These are phyloP conservation scores for Penicillium arizonense DNA, from an alignment of 495 filamentous ascomycete species.

Conservation along the genomic window DNA sequence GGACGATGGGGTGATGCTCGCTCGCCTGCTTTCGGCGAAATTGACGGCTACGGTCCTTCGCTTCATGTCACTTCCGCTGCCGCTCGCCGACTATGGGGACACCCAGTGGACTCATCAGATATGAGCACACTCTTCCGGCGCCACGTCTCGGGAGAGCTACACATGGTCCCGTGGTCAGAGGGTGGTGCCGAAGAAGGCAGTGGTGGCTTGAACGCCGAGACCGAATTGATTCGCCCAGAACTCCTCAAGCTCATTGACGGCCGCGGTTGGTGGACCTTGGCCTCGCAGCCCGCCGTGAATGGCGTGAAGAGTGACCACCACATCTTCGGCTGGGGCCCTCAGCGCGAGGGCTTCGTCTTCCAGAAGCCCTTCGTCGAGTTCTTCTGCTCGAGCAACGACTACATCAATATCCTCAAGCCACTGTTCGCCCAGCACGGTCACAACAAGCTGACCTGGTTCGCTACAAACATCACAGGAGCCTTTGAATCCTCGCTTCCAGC, in stretches of 20 bases:
- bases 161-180: conserved; percentile 88
- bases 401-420: conserved; percentile 55
- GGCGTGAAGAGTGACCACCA: conserved; percentile 70
- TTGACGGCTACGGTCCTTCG: conserved; percentile 90
- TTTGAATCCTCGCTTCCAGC: conserved; percentile 62
- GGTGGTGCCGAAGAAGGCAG: conserved; percentile 61
- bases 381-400: conserved; percentile 74
- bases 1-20: conserved; percentile 93
- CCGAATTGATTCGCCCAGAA: conserved; percentile 68
- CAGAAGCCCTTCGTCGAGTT: conserved; percentile 98
- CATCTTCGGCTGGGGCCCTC: conserved; percentile 94
- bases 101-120: conserved; percentile 63
- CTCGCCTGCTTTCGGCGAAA: conserved; percentile 89
- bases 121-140: conserved; percentile 76
- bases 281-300: conserved; percentile 94
- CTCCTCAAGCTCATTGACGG: conserved; percentile 68
- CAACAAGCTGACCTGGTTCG: conserved; percentile 79
- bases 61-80: conserved; percentile 77
- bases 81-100: conserved; percentile 80
- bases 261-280: conserved; percentile 91
- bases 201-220: conserved; percentile 67
- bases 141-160: conserved; percentile 72
- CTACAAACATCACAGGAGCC: conserved; percentile 67
- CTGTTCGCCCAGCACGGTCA: conserved; percentile 57
- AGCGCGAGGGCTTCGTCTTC: conserved; percentile 85